Conservation (phyloP, 2,329 filamentous ascomycete genomes). For the Whalleya microplaca region DNA sequence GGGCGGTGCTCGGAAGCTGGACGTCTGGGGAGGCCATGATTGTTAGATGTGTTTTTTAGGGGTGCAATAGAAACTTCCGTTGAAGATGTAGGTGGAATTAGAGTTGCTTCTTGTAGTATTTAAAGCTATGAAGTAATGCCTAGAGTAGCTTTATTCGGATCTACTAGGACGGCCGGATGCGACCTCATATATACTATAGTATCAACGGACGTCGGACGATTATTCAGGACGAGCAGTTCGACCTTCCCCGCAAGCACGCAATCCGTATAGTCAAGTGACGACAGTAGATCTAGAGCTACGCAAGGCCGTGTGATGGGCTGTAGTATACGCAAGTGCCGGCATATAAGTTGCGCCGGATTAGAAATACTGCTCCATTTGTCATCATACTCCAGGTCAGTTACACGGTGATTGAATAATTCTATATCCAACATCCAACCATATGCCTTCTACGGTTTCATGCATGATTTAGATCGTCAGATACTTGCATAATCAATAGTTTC, state of each 20-base stretch:
- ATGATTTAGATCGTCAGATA: background rate
- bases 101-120: slow-evolving; percentile 13
- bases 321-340: slow-evolving; percentile 8
- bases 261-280: slow-evolving; percentile 27
- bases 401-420: background rate
- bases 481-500: slow-evolving; percentile 7
- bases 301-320: slow-evolving; percentile 15
- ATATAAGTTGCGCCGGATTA: slow-evolving; percentile 18
- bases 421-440: slow-evolving; percentile 1
- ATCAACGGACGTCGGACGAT: slow-evolving; percentile 5
- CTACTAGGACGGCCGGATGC: slow-evolving; percentile 2
- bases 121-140: background rate
- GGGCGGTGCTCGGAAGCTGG: slow-evolving; percentile 26
- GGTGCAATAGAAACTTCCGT: background rate
- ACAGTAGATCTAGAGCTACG: slow-evolving; percentile 11
- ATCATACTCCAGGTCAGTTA: slow-evolving; percentile 4
- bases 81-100: background rate
- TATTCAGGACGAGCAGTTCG: slow-evolving; percentile 10
- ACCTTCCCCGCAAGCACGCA: slow-evolving; percentile 37
- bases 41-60: background rate
- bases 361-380: slow-evolving; percentile 30
- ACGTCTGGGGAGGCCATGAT: slow-evolving; percentile 36
- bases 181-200: slow-evolving; percentile 19
- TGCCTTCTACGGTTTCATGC: background rate
- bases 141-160: background rate